Evolutionary conservation across 495 filamentous ascomycete genomes (phyloP), one percentile per base, ranked within the genome.

Genomic region (Neurospora sp.): DNA sequence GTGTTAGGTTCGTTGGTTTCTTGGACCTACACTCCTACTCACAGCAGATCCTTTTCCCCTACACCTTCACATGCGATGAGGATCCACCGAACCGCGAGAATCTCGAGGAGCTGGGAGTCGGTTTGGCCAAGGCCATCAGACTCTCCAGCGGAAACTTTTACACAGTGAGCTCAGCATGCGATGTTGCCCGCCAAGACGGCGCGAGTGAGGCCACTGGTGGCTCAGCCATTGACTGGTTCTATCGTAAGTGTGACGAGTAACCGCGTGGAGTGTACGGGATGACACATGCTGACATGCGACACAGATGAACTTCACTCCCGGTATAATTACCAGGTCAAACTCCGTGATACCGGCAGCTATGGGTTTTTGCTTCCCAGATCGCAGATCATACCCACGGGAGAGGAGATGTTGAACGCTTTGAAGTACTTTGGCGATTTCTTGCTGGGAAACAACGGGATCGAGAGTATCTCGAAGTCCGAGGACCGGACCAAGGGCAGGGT

Each of bases 11-110:
- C 73, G 88, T 93, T 16, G 94, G 89, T 3, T 92, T 97, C 72
- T 82, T 99, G 22, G 96, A 99, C 81, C 85, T 99, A 39, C 96
- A 99, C 78, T 96, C 93, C 37, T 99, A 99, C 82, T 95, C 93
- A 22, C 95, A 99, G 82, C 93, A 98, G 82, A 90, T 99, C 38
- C 85, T 98, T 10, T 97, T 95, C 78, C 96, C 96, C 0, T 98
- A 95, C 81, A 89, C 93, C 2, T 97, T 91, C 82, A 92, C 91
- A 40, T 99, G 96, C 83, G 83, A 84, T 8, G 83, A 85, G 8
- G 83, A 88, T 42, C 95, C 96, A 22, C 96, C 95, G 0, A 92
- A 93, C 41, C 86, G 94, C 16, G 96, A 99, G 81, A 96, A 94
- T 74, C 87, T 99, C 2, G 89, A 96, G 78, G 96, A 99, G 79